These are phyloP conservation scores for Boletus subparvulus DNA, from an alignment of 768 basidiomycete species.

Conservation along the genomic window DNA sequence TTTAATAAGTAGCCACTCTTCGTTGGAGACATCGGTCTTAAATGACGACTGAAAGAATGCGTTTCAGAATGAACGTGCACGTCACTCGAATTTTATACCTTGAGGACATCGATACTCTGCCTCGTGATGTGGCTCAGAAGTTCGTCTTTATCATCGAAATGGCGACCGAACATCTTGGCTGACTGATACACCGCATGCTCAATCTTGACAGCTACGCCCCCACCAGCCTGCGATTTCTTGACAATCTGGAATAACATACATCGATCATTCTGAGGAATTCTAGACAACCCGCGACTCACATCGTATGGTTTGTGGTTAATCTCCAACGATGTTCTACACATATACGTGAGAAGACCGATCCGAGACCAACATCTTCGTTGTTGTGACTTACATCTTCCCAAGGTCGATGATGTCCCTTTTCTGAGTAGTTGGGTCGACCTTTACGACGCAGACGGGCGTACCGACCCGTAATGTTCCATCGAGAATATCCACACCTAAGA, in stretches of 20 bases:
- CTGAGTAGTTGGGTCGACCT: slow-evolving; percentile 80
- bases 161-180: slow-evolving; percentile 92
- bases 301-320: slow-evolving; percentile 94
- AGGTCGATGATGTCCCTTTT: slow-evolving; percentile 91
- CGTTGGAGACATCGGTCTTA: slow-evolving; percentile 82
- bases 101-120: slow-evolving; percentile 92
- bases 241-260: slow-evolving; percentile 55
- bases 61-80: slow-evolving; percentile 7
- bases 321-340: slow-evolving; percentile 83
- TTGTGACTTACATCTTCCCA: slow-evolving; percentile 80
- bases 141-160: slow-evolving; percentile 96
- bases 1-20: slow-evolving; percentile 94
- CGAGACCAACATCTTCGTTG: background rate
- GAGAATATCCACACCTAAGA: slow-evolving; percentile 93
- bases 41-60: slow-evolving; percentile 62
- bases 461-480: slow-evolving; percentile 90
- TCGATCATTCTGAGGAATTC: background rate
- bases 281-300: slow-evolving; percentile 38
- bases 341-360: slow-evolving; percentile 1
- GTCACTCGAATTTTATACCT: slow-evolving; percentile 47
- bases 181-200: slow-evolving; percentile 96
- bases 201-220: slow-evolving; percentile 96
- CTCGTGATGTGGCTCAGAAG: slow-evolving; percentile 87
- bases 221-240: slow-evolving; percentile 93
- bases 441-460: slow-evolving; percentile 94